phyloP scores from a whole-genome alignment of 2,329 filamentous ascomycete species.

The Penicillium sclerotigenum region DNA sequence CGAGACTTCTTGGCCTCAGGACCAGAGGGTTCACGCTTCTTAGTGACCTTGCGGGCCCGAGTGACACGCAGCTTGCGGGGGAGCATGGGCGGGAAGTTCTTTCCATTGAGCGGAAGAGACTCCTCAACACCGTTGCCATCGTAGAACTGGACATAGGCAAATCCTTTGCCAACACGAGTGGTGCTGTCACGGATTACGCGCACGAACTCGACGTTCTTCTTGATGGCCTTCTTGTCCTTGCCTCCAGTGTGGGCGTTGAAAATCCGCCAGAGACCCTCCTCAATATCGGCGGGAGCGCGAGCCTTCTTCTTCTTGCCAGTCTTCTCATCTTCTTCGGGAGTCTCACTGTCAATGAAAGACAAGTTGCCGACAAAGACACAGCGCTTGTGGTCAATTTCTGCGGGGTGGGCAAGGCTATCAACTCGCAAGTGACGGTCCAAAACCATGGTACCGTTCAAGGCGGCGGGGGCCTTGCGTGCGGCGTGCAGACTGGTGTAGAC shows the following conservation, averaged over 20 bases:
- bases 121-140: slow-evolving; percentile 85
- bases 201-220: slow-evolving; percentile 85
- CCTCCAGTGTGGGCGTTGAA: slow-evolving; percentile 39
- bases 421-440: slow-evolving; percentile 86
- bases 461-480: slow-evolving; percentile 70
- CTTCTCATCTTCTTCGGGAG: slow-evolving; percentile 55
- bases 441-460: slow-evolving; percentile 78
- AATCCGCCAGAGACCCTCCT: slow-evolving; percentile 67
- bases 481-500: slow-evolving; percentile 76
- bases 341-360: slow-evolving; percentile 92
- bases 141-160: slow-evolving; percentile 96
- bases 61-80: slow-evolving; percentile 81
- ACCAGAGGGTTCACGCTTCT: slow-evolving; percentile 33
- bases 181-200: slow-evolving; percentile 84
- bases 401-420: slow-evolving; percentile 85
- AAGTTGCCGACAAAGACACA: slow-evolving; percentile 97
- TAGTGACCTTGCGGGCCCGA: slow-evolving; percentile 70
- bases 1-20: slow-evolving; percentile 20
- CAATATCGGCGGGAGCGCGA: slow-evolving; percentile 75
- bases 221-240: slow-evolving; percentile 44
- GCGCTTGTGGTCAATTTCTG: slow-evolving; percentile 75
- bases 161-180: slow-evolving; percentile 91
- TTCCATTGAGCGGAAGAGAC: slow-evolving; percentile 82
- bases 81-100: slow-evolving; percentile 93
- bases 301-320: slow-evolving; percentile 69